A percentile compares a stretch with the other conserved stretches of the same genome.
These are phyloP conservation scores for Nyssa sinensis DNA, from an alignment of 148 eudicot species.

Conservation along the genomic window DNA sequence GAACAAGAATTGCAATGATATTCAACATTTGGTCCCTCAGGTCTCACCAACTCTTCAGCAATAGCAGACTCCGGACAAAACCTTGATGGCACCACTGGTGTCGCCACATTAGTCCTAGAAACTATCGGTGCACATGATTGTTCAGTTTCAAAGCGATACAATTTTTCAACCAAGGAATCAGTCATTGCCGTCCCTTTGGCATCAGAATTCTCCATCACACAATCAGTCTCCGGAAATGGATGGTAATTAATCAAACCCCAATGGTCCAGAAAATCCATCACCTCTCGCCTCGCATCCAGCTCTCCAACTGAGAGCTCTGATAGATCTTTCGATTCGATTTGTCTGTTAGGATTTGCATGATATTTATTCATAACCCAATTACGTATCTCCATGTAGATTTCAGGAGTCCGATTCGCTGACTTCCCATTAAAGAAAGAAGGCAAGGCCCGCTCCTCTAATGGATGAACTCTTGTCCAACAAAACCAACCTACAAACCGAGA, in stretches of 20 bases:
- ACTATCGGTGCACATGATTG: slow-evolving; percentile 39
- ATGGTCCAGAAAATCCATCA: slow-evolving; percentile 87
- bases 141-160: slow-evolving; percentile 71
- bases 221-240: slow-evolving; percentile 56
- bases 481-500: slow-evolving; percentile 73
- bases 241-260: slow-evolving; percentile 99
- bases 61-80: slow-evolving; percentile 70
- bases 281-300: slow-evolving; percentile 71
- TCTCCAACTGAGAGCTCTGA: slow-evolving; percentile 74
- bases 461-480: slow-evolving; percentile 81
- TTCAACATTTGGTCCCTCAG: slow-evolving; percentile 91
- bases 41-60: slow-evolving; percentile 72
- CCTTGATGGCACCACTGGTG: slow-evolving; percentile 52
- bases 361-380: slow-evolving; percentile 85
- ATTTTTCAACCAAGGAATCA: slow-evolving; percentile 57
- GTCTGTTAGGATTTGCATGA: slow-evolving; percentile 60
- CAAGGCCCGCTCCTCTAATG: slow-evolving; percentile 67
- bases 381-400: slow-evolving; percentile 74
- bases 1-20: slow-evolving; percentile 98
- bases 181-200: slow-evolving; percentile 35
- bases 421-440: slow-evolving; percentile 83
- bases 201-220: slow-evolving; percentile 31
- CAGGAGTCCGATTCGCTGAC: slow-evolving; percentile 64
- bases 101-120: slow-evolving; percentile 43
- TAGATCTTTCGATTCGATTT: slow-evolving; percentile 66